Evolutionary conservation across 2,329 filamentous ascomycete genomes (phyloP).

Genomic region (Tympanopsis confertula): DNA sequence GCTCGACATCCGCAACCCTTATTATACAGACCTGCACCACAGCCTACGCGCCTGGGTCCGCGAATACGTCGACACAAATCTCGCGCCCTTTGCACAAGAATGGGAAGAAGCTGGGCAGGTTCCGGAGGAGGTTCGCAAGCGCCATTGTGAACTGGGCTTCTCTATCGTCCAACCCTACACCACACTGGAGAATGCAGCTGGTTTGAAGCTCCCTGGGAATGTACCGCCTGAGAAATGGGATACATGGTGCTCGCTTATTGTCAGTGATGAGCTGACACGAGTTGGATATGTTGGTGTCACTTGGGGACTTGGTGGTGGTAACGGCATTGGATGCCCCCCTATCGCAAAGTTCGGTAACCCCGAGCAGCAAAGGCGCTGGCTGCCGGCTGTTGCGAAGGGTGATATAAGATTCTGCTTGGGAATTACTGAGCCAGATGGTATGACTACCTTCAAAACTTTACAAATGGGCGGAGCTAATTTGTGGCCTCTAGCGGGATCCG

Average conservation of each 20-base stretch:
- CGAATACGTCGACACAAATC: slow-evolving; percentile 43
- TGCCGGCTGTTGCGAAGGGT: slow-evolving; percentile 45
- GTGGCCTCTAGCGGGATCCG: slow-evolving; percentile 35
- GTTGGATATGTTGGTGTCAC: slow-evolving; percentile 44
- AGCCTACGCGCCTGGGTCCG: slow-evolving; percentile 43
- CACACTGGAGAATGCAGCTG: slow-evolving; percentile 22
- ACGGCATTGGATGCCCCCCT: slow-evolving; percentile 51
- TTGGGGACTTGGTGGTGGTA: slow-evolving; percentile 45
- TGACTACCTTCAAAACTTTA: slow-evolving; percentile 4
- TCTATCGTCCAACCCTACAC: slow-evolving; percentile 15
- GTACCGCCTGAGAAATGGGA: slow-evolving; percentile 37
- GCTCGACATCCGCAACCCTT: slow-evolving; percentile 22
- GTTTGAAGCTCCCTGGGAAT: slow-evolving; percentile 26
- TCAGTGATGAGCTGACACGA: slow-evolving; percentile 41
- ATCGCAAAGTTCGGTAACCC: slow-evolving; percentile 49
- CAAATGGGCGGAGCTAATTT: not conserved
- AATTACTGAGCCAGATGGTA: slow-evolving; percentile 51
- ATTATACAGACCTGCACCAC: slow-evolving; percentile 52
- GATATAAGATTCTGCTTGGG: slow-evolving; percentile 51
- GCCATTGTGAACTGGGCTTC: slow-evolving; percentile 25
- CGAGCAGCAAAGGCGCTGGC: slow-evolving; percentile 44
- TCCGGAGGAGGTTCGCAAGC: slow-evolving; percentile 24
- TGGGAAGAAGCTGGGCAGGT: slow-evolving; percentile 50
- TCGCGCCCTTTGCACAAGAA: slow-evolving; percentile 45
- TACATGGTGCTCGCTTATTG: slow-evolving; percentile 41